Evolutionary conservation across 345 rosid species (phyloP).

Genomic region (Eucalyptus leucophloia): DNA sequence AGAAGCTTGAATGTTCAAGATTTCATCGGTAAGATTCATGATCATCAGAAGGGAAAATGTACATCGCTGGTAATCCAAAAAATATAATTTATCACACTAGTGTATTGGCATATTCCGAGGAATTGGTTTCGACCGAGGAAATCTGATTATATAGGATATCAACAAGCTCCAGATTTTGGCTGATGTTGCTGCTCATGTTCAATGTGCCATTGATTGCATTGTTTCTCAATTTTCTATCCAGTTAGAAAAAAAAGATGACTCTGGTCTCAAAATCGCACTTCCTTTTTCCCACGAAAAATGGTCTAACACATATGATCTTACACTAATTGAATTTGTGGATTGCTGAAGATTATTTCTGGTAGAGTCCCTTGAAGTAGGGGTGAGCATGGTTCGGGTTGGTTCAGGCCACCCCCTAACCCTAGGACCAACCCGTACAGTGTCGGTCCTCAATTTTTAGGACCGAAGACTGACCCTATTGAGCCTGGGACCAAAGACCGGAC

Average conservation of each 20-base stretch:
- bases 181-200: constrained; percentile 39
- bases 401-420: too few relatives aligned
- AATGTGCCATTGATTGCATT: constrained; percentile 57
- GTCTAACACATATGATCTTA: constrained; percentile 9
- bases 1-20: constrained; percentile 31
- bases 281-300: not conserved
- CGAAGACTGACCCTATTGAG: too few relatives aligned
- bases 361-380: constrained; percentile 60
- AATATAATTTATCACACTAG: constrained; percentile 26
- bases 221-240: constrained; percentile 49
- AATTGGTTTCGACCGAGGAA: constrained; percentile 45
- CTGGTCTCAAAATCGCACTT: not conserved
- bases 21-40: not conserved
- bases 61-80: not conserved
- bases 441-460: too few relatives aligned
- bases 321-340: constrained; percentile 74
- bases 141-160: constrained; percentile 66
- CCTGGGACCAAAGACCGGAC: too few relatives aligned
- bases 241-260: not conserved
- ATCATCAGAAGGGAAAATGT: not conserved
- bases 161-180: constrained; percentile 42
- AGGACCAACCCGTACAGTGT: too few relatives aligned
- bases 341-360: constrained; percentile 45
- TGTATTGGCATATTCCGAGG: constrained; percentile 38
- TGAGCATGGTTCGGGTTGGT: too few relatives aligned